Base-by-base conservation (phyloP, 2,329 filamentous ascomycete species). In the Nemania sp. region DNA sequence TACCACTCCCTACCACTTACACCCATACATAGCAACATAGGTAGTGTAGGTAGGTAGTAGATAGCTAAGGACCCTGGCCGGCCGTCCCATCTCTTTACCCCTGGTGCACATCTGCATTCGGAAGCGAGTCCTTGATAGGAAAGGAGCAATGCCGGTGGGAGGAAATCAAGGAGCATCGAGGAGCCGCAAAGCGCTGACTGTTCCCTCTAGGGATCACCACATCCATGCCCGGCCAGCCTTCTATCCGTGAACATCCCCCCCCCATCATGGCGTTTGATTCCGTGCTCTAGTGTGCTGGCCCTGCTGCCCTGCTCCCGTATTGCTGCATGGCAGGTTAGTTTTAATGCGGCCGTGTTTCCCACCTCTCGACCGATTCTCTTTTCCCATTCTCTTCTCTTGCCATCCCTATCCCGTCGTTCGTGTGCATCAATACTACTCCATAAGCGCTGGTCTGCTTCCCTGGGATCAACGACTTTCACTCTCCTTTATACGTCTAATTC, bases 381-480 rank as follows among this genome's bases (percentile, higher is more conserved):
- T 18, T 32, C 47, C 49, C 26, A 26, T 52, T 71, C 68, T 54
- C 52, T 54, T 52, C 20, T 41, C 72, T 63, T 68, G 38, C 71
- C 72, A 68, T 67, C 78, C 79, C 75, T 70, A 75, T 76, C 67
- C 71, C 71, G 70, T 73, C 69, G 67, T 76, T 77, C 73, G 70
- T 75, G 71, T 77, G 70, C 70, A 74, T 61, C 55, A 54, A 75
- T 73, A 74, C 69, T 70, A 71, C 73, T 76, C 70, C 74, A 77
- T 79, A 84, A 85, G 83, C 83, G 80, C 83, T 83, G 83, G 83
- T 84, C 82, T 84, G 83, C 82, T 85, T 84, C 79, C 57, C 73
- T 73, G 74, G 77, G 77, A 80, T 79, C 77, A 77, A 77, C 76
- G 75, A 73, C 75, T 75, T 73, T 47, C 49, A 79, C 76, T 77